Conservation (phyloP, 2,329 filamentous ascomycete genomes). For the Penicillium occitanis region DNA sequence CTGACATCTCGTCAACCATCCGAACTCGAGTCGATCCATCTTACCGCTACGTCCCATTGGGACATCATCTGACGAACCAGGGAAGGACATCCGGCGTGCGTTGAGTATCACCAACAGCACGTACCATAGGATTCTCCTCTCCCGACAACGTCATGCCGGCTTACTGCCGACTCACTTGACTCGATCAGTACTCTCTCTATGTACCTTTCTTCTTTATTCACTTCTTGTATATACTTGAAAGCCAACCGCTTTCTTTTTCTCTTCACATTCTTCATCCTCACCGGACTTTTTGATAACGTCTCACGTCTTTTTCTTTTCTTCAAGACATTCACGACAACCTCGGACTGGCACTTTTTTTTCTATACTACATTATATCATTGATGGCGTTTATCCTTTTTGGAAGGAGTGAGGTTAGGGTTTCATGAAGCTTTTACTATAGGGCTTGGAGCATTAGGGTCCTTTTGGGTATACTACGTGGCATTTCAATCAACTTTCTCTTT, state of each 20-base stretch:
- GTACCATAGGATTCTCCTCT: neutral
- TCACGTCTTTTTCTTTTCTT: neutral
- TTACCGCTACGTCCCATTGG: neutral
- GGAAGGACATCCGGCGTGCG: neutral
- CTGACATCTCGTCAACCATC: neutral
- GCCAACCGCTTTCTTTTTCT: neutral
- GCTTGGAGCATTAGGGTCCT: neutral
- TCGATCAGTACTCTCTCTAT: neutral
- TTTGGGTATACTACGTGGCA: neutral
- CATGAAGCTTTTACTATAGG: neutral
- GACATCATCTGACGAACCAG: neutral
- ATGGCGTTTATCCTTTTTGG: neutral
- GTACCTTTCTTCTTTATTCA: neutral
- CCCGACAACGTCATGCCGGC: neutral
- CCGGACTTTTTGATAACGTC: conserved; percentile 1
- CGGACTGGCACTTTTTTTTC: neutral
- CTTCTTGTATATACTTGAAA: conserved; percentile 6
- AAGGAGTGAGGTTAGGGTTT: neutral
- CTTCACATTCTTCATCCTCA: neutral
- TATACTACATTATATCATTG: neutral
- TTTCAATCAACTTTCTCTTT: neutral
- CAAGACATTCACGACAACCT: neutral
- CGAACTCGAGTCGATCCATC: neutral
- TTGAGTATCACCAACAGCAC: neutral
- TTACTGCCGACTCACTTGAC: neutral